Conservation (phyloP, 768 basidiomycete species). For the Pluteus cervinus region DNA sequence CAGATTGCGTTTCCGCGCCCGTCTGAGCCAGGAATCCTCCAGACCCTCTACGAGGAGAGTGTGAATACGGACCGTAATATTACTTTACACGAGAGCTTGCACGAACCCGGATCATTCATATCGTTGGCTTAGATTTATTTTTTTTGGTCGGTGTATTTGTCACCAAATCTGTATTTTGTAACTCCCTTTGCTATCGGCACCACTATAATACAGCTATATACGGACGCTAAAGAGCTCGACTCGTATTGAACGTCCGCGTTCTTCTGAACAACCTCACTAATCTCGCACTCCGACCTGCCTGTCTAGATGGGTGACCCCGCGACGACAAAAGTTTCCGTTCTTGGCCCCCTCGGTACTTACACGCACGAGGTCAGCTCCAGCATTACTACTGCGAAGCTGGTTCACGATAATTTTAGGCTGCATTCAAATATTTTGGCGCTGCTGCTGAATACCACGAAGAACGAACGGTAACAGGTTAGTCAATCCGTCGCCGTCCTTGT, state of each 20-base stretch:
- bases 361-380: constrained; percentile 42
- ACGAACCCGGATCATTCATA: constrained; percentile 30
- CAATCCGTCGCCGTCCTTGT: too few relatives aligned
- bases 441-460: constrained; percentile 26
- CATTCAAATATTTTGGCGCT: constrained; percentile 29
- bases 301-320: neutral
- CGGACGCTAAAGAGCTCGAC: too few relatives aligned
- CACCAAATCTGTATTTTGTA: constrained; percentile 3
- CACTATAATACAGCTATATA: too few relatives aligned
- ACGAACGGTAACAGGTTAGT: constrained; percentile 28
- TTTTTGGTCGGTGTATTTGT: constrained; percentile 6
- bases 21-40: constrained; percentile 21
- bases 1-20: constrained; percentile 30
- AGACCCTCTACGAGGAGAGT: constrained; percentile 25
- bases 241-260: too few relatives aligned
- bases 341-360: constrained; percentile 70
- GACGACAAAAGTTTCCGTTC: constrained; percentile 37
- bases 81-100: constrained; percentile 24
- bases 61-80: constrained; percentile 18
- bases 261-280: too few relatives aligned
- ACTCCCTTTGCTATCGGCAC: constrained; percentile 2
- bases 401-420: constrained; percentile 23
- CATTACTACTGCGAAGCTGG: neutral
- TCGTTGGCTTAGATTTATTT: constrained; percentile 18
- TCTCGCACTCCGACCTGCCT: too few relatives aligned